Evolutionary conservation across 1,284 basidiomycete genomes (phyloP), one percentile per base, ranked within the genome.

Genomic region (Schizopora paradoxa): DNA sequence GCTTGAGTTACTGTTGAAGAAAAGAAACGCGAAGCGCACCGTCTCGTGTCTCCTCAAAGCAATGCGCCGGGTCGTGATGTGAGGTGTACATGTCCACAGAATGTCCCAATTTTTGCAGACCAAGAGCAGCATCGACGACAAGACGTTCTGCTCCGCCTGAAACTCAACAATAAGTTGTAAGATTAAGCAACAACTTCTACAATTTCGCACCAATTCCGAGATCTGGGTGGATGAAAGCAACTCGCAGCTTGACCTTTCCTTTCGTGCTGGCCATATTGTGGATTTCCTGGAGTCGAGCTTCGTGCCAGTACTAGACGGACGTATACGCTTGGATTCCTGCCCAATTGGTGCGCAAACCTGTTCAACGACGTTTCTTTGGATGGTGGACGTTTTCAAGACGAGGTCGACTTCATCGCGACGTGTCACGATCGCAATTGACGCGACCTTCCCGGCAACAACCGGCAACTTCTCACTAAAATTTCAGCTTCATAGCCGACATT

Each of bases 191-290:
- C 33, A 36, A 27, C 28, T 34, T 28, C 13, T n/a, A 10, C 16
- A 40, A 21, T 22, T 40, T 64, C 76, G 53, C 54, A 89, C 94
- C 94, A 44, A 97, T 95, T 41, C 94, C 94, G 3, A 97, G 73
- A 69, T 98, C 94, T 19, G 94, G 94, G 62, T 98, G 94, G 45
- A 97, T 73, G 66, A 97, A 94, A 3, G 87, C 92, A 51, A 98
- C 73, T 49, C 69, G 68, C 36, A 64, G 33, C 34, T 34, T 51
- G 19, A 50, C 35, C 23, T 46, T 50, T 6, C 33, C 41, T 5
- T 28, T 21, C 43, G 36, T 43, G 7, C 10, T 42, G 36, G 8
- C 10, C 16, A 21, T 35, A 5, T 11, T 35, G 34, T 10, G 34
- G n/a, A n/a, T n/a, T n/a, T n/a, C n/a, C n/a, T n/a, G n/a, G n/a